These are phyloP conservation scores for Neurospora cerealis DNA, from an alignment of 495 filamentous ascomycete genomes.

Conservation along the genomic window DNA sequence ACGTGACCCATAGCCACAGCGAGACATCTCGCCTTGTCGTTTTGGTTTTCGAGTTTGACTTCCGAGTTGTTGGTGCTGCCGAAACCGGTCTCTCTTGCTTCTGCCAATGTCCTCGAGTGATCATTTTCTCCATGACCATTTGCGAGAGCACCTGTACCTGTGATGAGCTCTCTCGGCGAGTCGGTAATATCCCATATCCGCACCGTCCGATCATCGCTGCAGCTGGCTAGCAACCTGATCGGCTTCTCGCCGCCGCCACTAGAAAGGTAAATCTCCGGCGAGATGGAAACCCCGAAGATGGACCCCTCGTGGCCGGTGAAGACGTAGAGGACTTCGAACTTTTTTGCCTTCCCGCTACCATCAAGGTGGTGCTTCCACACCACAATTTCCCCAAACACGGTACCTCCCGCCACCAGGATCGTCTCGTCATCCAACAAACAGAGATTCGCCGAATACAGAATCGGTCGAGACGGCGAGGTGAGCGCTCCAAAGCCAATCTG, in stretches of 20 bases:
- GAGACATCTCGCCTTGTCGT: slow-evolving; percentile 28
- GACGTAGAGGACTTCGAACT: slow-evolving; percentile 49
- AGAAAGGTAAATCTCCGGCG: slow-evolving; percentile 39
- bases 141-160: not conserved
- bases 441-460: slow-evolving; percentile 78
- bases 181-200: slow-evolving; percentile 73
- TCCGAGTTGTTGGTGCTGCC: slow-evolving; percentile 18
- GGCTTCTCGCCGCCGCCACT: slow-evolving; percentile 18
- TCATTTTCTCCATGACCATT: not conserved
- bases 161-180: too few species aligned
- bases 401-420: slow-evolving; percentile 75
- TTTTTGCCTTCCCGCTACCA: not conserved
- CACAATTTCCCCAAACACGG: slow-evolving; percentile 86
- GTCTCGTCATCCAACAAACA: slow-evolving; percentile 39
- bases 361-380: slow-evolving; percentile 64
- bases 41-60: slow-evolving; percentile 9
- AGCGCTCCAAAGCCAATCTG: slow-evolving; percentile 29
- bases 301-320: slow-evolving; percentile 91
- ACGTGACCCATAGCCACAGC: slow-evolving; percentile 72
- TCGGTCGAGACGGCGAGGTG: slow-evolving; percentile 64
- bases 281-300: slow-evolving; percentile 79
- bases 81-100: slow-evolving; percentile 42
- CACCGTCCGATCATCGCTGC: slow-evolving; percentile 90
- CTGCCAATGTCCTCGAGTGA: slow-evolving; percentile 4
- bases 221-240: slow-evolving; percentile 69